Conservation (phyloP, 352 stramenopile species). For the Phytophthora multivora region DNA sequence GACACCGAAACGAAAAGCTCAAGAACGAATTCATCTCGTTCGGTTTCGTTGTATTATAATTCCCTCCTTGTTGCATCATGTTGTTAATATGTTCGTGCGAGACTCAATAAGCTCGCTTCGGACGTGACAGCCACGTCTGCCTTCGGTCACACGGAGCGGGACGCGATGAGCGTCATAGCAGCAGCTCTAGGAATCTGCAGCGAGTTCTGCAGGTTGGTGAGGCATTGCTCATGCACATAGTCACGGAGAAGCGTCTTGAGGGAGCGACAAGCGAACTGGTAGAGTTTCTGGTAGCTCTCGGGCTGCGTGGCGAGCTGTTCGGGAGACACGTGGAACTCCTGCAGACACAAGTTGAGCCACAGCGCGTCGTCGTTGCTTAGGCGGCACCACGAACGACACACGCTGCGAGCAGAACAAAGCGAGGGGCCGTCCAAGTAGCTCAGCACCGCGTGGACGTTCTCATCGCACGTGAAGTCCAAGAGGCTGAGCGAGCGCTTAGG, state of each 20-base stretch:
- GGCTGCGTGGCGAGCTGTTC: constrained; percentile 61
- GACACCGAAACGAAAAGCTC: background rate
- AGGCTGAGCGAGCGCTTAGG: constrained; percentile 33
- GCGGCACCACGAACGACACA: constrained; percentile 61
- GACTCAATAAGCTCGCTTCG: constrained; percentile 1
- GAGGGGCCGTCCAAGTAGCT: constrained; percentile 74
- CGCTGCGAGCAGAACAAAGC: constrained; percentile 55
- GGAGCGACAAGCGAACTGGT: constrained; percentile 76
- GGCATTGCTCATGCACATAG: constrained; percentile 80
- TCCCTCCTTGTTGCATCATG: constrained; percentile 2
- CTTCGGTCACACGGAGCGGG: constrained; percentile 24
- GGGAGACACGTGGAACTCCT: constrained; percentile 80
- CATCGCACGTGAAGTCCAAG: constrained; percentile 78
- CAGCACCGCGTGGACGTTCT: constrained; percentile 67
- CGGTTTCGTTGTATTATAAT: constrained; percentile 15
- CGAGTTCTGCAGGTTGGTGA: constrained; percentile 71
- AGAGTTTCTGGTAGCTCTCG: constrained; percentile 74
- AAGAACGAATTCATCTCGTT: background rate
- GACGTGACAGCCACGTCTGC: constrained; percentile 6
- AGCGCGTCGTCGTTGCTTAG: constrained; percentile 63
- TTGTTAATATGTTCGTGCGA: constrained; percentile 23
- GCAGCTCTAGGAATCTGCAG: constrained; percentile 68
- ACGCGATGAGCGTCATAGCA: constrained; percentile 60
- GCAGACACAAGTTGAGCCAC: constrained; percentile 70
- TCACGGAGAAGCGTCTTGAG: constrained; percentile 78